Evolutionary conservation across 2,329 filamentous ascomycete genomes (phyloP).

Genomic region (Penicillium concentricum): DNA sequence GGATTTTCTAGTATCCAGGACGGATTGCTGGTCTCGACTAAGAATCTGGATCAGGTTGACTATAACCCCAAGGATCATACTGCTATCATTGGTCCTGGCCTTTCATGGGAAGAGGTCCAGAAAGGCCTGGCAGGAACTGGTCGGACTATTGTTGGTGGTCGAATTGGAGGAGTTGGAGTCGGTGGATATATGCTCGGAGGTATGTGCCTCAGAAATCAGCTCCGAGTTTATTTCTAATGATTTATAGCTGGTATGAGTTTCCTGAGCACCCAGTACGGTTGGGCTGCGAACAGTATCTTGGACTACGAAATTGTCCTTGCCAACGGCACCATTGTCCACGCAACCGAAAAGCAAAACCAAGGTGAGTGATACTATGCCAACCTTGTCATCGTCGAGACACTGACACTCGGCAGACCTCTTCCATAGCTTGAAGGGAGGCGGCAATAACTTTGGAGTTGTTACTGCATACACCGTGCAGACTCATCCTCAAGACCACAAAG

Average conservation of each 20-base stretch:
- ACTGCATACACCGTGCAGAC: slow-evolving; percentile 40
- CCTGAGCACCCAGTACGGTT: slow-evolving; percentile 52
- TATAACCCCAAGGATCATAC: slow-evolving; percentile 39
- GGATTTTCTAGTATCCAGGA: slow-evolving; percentile 48
- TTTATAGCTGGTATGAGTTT: slow-evolving; percentile 45
- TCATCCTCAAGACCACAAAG: slow-evolving; percentile 31
- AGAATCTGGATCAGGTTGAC: slow-evolving; percentile 42
- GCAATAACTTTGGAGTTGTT: slow-evolving; percentile 47
- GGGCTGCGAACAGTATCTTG: slow-evolving; percentile 49
- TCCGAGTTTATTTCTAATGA: slow-evolving; percentile 5
- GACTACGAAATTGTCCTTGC: slow-evolving; percentile 51
- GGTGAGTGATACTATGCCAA: slow-evolving; percentile 13
- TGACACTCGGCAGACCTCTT: slow-evolving; percentile 37
- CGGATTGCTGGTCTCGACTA: slow-evolving; percentile 46
- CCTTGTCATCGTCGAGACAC: neutral
- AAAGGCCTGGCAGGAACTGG: slow-evolving; percentile 32
- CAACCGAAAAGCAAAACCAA: slow-evolving; percentile 37
- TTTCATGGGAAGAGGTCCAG: slow-evolving; percentile 37
- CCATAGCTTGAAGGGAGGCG: slow-evolving; percentile 43
- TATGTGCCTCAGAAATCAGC: slow-evolving; percentile 15
- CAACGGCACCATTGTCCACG: slow-evolving; percentile 46
- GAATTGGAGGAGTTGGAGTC: slow-evolving; percentile 50
- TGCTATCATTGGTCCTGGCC: slow-evolving; percentile 40
- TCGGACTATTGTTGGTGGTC: slow-evolving; percentile 44
- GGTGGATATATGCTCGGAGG: slow-evolving; percentile 50